Evolutionary conservation across 345 rosid genomes (phyloP).

Genomic region (Melaleuca quinquenervia): DNA sequence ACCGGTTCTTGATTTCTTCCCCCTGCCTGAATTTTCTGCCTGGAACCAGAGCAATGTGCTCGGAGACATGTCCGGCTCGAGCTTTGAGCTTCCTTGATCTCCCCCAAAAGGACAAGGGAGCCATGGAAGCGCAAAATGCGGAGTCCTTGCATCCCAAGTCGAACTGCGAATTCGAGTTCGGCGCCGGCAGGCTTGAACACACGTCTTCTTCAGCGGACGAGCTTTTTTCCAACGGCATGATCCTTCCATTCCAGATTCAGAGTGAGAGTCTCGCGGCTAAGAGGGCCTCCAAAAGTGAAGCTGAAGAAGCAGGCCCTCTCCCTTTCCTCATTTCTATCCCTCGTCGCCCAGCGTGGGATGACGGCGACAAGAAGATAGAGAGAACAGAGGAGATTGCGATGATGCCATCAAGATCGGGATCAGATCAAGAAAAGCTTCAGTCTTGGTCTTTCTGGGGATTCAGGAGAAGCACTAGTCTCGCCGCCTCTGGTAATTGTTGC

Average conservation of each 20-base stretch:
- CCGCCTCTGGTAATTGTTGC: constrained; percentile 23
- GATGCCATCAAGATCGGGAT: neutral
- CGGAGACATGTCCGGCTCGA: constrained; percentile 42
- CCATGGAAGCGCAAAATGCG: constrained; percentile 1
- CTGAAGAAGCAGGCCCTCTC: neutral
- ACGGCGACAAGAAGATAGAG: neutral
- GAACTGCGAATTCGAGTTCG: constrained; percentile 68
- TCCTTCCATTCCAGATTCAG: constrained; percentile 42
- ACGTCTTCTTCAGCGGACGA: constrained; percentile 65
- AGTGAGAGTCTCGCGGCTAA: neutral
- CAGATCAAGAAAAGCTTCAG: constrained; percentile 15
- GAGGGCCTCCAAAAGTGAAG: neutral
- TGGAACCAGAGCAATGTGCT: neutral
- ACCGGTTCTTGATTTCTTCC: neutral
- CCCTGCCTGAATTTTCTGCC: neutral
- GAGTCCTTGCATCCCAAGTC: constrained; percentile 22
- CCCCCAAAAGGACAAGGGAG: constrained; percentile 16
- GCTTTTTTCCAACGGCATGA: constrained; percentile 64
- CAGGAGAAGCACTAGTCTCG: constrained; percentile 64
- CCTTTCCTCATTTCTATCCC: neutral
- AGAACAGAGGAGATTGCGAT: neutral
- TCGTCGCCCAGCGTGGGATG: neutral
- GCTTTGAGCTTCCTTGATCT: constrained; percentile 50
- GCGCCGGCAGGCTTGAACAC: constrained; percentile 15
- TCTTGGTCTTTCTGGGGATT: constrained; percentile 68